These are phyloP conservation scores for Pseudomonodictys pantanalensis DNA, from an alignment of 495 filamentous ascomycete species.

Conservation along the genomic window DNA sequence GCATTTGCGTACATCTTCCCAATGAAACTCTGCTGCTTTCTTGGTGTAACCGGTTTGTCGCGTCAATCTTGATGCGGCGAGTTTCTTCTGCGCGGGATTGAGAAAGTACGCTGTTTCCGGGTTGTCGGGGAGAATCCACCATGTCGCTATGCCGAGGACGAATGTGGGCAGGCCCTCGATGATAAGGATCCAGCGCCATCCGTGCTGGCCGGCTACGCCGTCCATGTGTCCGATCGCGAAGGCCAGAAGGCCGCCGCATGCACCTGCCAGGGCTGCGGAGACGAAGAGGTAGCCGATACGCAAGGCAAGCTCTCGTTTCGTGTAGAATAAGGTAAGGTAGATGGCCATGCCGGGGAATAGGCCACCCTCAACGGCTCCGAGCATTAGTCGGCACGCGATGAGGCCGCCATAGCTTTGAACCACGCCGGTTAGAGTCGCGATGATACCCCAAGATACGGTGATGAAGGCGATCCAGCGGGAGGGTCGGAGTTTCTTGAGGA, in stretches of 20 bases:
- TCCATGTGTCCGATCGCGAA: conserved; percentile 73
- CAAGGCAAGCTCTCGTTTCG: conserved; percentile 67
- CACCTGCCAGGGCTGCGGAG: conserved; percentile 70
- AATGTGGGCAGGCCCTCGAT: conserved; percentile 71
- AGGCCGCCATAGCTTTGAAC: conserved; percentile 57
- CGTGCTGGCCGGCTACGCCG: conserved; percentile 57
- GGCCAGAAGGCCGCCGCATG: conserved; percentile 71
- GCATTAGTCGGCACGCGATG: conserved; percentile 54
- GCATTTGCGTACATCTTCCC: conserved; percentile 51
- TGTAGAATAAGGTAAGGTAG: conserved; percentile 69
- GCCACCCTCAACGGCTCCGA: conserved; percentile 57
- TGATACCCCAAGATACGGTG: conserved; percentile 64
- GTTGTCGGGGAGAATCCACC: conserved; percentile 64
- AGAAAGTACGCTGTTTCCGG: conserved; percentile 47
- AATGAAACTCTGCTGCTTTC: conserved; percentile 59
- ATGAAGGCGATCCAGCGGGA: conserved; percentile 67
- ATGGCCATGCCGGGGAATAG: conserved; percentile 64
- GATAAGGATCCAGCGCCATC: conserved; percentile 67
- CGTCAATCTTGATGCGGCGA: conserved; percentile 24
- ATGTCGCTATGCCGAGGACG: conserved; percentile 57
- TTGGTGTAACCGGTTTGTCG: conserved; percentile 56
- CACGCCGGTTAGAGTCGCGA: conserved; percentile 67
- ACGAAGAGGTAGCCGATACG: conserved; percentile 76
- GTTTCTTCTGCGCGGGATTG: conserved; percentile 30
- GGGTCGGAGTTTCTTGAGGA: conserved; percentile 62